phyloP scores from a whole-genome alignment of 1,139 yeast genomes.

The Pneumocystis oryctolagi region DNA sequence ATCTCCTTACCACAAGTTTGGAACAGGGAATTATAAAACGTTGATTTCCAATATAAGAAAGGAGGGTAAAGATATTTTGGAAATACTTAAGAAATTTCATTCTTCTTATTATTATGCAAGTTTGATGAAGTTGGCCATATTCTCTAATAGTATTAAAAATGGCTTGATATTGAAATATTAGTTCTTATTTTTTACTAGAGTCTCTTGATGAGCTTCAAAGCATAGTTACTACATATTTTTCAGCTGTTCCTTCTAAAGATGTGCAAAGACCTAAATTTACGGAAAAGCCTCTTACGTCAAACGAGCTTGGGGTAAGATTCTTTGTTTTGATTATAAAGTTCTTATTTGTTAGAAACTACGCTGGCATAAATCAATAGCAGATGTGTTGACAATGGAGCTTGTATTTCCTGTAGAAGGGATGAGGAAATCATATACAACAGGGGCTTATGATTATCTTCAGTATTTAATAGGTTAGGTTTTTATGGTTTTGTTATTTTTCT shows the following conservation, averaged over 20 bases:
- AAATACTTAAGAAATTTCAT: conserved; percentile 48
- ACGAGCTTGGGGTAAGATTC: conserved; percentile 36
- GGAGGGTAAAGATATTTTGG: conserved; percentile 48
- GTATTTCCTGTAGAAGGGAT: conserved; percentile 66
- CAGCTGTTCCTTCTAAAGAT: conserved; percentile 43
- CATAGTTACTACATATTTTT: conserved; percentile 60
- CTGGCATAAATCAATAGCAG: conserved; percentile 55
- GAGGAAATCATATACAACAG: conserved; percentile 44
- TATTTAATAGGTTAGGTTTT: conserved; percentile 50
- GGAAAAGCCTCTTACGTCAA: conserved; percentile 29
- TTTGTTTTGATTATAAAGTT: neutral
- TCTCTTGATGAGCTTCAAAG: conserved; percentile 50
- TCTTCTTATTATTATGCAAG: conserved; percentile 49
- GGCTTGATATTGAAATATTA: neutral
- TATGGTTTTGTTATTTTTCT: neutral
- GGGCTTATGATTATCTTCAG: conserved; percentile 56
- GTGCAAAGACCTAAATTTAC: conserved; percentile 32
- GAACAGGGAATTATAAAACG: conserved; percentile 57
- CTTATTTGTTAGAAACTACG: neutral
- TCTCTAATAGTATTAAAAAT: conserved; percentile 19
- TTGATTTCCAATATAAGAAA: conserved; percentile 40
- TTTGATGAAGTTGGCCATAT: conserved; percentile 69
- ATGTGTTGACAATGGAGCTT: conserved; percentile 50
- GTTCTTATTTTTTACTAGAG: conserved; percentile 43
- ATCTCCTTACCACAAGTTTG: conserved; percentile 59